A percentile compares a stretch with the other conserved stretches of the same genome.
These are phyloP conservation scores for Aspergillus thermomutatus DNA, from an alignment of 2,329 filamentous ascomycete species.

Conservation along the genomic window DNA sequence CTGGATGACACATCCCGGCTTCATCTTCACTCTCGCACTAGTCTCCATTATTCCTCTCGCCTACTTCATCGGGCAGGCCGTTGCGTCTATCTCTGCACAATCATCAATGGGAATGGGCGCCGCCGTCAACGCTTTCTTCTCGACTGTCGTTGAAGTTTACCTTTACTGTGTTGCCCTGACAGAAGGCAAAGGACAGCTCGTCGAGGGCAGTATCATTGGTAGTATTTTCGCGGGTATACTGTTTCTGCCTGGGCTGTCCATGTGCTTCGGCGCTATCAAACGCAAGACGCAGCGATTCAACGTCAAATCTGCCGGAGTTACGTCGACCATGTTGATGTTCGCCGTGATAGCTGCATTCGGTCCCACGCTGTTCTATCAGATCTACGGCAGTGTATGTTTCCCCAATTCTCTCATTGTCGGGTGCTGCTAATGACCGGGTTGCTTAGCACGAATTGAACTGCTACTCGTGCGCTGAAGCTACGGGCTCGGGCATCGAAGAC, in stretches of 20 bases:
- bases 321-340: slow-evolving; percentile 96
- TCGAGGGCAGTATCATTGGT: slow-evolving; percentile 94
- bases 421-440: slow-evolving; percentile 32
- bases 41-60: slow-evolving; percentile 93
- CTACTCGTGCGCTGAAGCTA: slow-evolving; percentile 58
- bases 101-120: slow-evolving; percentile 98
- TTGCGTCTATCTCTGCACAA: slow-evolving; percentile 96
- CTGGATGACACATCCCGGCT: slow-evolving; percentile 74
- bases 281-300: slow-evolving; percentile 99
- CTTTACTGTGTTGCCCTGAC: slow-evolving; percentile 92
- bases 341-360: slow-evolving; percentile 93
- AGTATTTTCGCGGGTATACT: slow-evolving; percentile 97
- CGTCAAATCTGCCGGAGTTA: slow-evolving; percentile 90
- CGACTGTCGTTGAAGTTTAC: slow-evolving; percentile 94
- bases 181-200: slow-evolving; percentile 86
- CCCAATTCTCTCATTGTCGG: background rate
- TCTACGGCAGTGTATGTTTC: slow-evolving; percentile 77
- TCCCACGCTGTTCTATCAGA: slow-evolving; percentile 95
- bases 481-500: slow-evolving; percentile 51
- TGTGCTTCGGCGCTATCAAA: slow-evolving; percentile 98
- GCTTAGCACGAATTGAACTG: slow-evolving; percentile 84
- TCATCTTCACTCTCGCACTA: slow-evolving; percentile 79
- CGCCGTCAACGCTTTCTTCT: slow-evolving; percentile 97
- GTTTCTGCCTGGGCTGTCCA: slow-evolving; percentile 89
- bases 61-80: slow-evolving; percentile 97